Evolutionary conservation across 768 basidiomycete genomes (phyloP), one percentile per base, ranked within the genome.

Genomic region (Boletales sp.): DNA sequence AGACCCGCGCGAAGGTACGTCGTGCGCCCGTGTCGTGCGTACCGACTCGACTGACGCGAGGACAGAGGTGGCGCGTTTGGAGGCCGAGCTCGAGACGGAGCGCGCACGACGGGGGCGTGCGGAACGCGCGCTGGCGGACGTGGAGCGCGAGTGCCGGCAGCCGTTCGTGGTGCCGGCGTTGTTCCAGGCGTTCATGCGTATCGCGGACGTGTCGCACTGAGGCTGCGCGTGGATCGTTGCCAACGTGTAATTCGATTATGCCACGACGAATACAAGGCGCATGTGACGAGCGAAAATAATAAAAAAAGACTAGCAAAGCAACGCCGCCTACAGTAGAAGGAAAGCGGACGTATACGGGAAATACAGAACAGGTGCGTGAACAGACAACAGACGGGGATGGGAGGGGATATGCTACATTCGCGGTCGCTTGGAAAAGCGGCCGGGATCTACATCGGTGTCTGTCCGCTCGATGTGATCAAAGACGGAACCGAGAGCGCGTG

Each of bases 151-250:
- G 59, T 74, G 74, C 45, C 67, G 62, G 45, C 61, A 69, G 48
- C 82, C 82, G 14, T 85, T 84, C 52, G 67, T 83, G 36, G 79
- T 81, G 6, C 81, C 80, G 15, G 78, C 75, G 11, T 60, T 84
- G 55, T 62, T 82, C 50, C 77, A 79, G 10, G 78, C 80, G 12
- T 82, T 83, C 47, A 49, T 77, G 15, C 63, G 63, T 21, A 69
- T 84, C 21, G 21, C 21, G 21, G 21, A 21, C 21, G 21, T 21
- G 21, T 21, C 4, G 21, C 21, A 21, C 21, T 21, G 21, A 21
- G 4, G 21, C 21, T 21, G 21, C 21, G 21, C 21, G 21, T 21
- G 21, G 21, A 21, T 21, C 21, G 21, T 21, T 21, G 21, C 21
- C 21, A 21, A 21, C 21, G 21, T 21, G 21, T 21, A 21, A 21